phyloP scores from a whole-genome alignment of 2,329 filamentous ascomycete genomes.

The Colletotrichum orchidophilum region DNA sequence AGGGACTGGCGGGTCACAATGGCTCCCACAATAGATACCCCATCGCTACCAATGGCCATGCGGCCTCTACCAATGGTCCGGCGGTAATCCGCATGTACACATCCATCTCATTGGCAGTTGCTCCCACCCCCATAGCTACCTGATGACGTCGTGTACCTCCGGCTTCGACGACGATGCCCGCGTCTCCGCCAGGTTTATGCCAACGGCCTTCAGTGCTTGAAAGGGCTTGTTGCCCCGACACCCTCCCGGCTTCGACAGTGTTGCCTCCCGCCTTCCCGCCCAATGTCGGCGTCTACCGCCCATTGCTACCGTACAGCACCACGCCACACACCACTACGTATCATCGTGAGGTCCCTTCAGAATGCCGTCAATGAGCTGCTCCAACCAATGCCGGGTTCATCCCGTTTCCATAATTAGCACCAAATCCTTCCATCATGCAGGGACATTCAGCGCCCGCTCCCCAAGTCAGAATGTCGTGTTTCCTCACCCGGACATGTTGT shows the following conservation, averaged over 20 bases:
- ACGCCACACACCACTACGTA: conserved; percentile 22
- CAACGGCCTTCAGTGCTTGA: conserved; percentile 23
- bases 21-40: conserved; percentile 1
- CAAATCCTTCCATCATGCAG: conserved; percentile 24
- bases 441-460: conserved; percentile 14
- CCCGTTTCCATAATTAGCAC: conserved; percentile 34
- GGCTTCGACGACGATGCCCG: conserved; percentile 26
- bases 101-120: not conserved
- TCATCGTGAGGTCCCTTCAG: conserved; percentile 18
- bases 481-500: conserved; percentile 8
- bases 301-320: not conserved
- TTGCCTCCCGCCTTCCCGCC: conserved; percentile 16
- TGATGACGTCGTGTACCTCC: conserved; percentile 30
- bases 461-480: conserved; percentile 22
- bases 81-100: conserved; percentile 13
- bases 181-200: conserved; percentile 31
- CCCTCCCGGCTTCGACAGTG: conserved; percentile 16
- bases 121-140: conserved; percentile 31
- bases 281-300: conserved; percentile 20
- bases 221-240: conserved; percentile 23
- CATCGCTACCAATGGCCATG: not conserved
- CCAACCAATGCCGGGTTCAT: conserved; percentile 28
- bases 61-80: not conserved
- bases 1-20: conserved; percentile 23
- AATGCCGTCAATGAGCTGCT: conserved; percentile 20